Conservation (phyloP, 495 filamentous ascomycete species). For the Hypoxylon crocopeplum region DNA sequence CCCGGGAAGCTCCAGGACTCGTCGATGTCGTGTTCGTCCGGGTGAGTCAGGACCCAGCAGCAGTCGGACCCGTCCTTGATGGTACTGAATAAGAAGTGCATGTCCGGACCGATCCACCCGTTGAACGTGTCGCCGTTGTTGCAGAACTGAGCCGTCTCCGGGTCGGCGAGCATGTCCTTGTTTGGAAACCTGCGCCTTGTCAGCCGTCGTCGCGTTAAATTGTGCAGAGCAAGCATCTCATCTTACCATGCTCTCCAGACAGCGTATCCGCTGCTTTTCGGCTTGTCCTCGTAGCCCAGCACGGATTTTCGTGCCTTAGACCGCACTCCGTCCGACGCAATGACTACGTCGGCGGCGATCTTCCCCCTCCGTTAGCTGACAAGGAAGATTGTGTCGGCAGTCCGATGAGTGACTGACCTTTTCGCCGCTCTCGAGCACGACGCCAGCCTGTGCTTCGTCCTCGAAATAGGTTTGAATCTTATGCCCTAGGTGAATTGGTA, state of each 20-base stretch:
- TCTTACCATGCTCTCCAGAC: slow-evolving; percentile 64
- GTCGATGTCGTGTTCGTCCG: slow-evolving; percentile 64
- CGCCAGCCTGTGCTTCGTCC: slow-evolving; percentile 57
- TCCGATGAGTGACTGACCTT: slow-evolving; percentile 37
- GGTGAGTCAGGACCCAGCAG: slow-evolving; percentile 70
- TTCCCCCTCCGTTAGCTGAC: slow-evolving; percentile 16
- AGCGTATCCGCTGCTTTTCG: slow-evolving; percentile 65
- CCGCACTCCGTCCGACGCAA: slow-evolving; percentile 66
- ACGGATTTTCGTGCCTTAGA: slow-evolving; percentile 65
- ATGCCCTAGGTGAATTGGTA: slow-evolving; percentile 62
- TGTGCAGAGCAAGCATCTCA: background rate
- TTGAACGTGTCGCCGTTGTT: slow-evolving; percentile 69
- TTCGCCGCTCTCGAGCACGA: slow-evolving; percentile 59
- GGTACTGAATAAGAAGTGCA: slow-evolving; percentile 66
- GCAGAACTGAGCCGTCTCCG: slow-evolving; percentile 64
- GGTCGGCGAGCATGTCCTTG: slow-evolving; percentile 65
- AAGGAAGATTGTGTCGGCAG: background rate
- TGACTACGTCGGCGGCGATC: slow-evolving; percentile 60
- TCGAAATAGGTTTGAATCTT: slow-evolving; percentile 64
- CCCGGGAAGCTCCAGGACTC: slow-evolving; percentile 68
- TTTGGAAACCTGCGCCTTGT: slow-evolving; percentile 57
- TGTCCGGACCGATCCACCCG: slow-evolving; percentile 64
- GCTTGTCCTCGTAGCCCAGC: slow-evolving; percentile 65
- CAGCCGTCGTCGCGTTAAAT: background rate
- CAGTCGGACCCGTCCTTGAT: slow-evolving; percentile 67